Base-by-base conservation (phyloP, 441 rosid genomes). In the Populus trichocarpa region DNA sequence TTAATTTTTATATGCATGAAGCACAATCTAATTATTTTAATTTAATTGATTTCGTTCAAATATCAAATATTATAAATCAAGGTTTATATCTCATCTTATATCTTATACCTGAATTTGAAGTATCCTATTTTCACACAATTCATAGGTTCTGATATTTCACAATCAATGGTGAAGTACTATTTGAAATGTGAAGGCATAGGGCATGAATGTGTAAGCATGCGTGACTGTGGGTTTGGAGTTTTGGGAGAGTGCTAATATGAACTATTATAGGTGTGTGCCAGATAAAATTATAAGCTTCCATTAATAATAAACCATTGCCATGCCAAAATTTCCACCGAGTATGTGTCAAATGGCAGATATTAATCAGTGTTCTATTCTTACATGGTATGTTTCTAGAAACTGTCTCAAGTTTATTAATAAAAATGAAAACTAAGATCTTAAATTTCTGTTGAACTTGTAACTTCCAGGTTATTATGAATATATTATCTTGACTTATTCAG, bases 191-290 rank as follows among this genome's bases (percentile, higher is more conserved):
- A 18, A 16, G 61, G 61, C 61, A 8, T 70, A 61, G 50, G 22
- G 16, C 4, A 13, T 73, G 68, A 28, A 61, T 73, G 35, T 73
- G 32, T 63, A 61, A n/a, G 53, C 75, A 20, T 73, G 75, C 8
- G 7, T 10, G 35, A 1, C 28, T 59, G 2, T n/a, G 46, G 61
- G 61, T 53, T 16, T 18, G 22, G n/a, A 16, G 22, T 35, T 53
- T 53, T 18, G 61, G 61, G 22, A 53, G 61, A 18, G 61, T 42
- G 50, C 61, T 18, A 53, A 53, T 6, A 18, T 5, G 61, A 53
- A 53, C n/a, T 53, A 53, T 53, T 18, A 53, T 14, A 53, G 22
- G 61, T 18, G 61, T 18, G 61, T 28, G 30, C 36, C 36, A 35
- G 6, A 35, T 53, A 53, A 53, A 6, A 53, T 14, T 16, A 16